A percentile compares a stretch with the other conserved stretches of the same genome.
Evolutionary conservation across 108 stramenopile species (phyloP).

Genomic region (Seminavis robusta): DNA sequence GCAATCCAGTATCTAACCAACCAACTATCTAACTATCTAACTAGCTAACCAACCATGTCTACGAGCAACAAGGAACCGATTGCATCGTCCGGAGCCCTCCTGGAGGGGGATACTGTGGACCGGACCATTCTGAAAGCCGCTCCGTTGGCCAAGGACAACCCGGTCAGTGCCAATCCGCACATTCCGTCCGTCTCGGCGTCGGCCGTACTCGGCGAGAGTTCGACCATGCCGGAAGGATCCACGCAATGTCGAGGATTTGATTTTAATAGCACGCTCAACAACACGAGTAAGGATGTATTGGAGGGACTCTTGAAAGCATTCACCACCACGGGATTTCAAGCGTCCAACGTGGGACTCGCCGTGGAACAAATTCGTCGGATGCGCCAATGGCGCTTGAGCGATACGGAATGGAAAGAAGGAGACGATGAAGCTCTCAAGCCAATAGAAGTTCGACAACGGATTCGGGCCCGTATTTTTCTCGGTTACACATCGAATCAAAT

Average conservation of each 20-base stretch:
- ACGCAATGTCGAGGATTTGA: constrained; percentile 81
- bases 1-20: too few relatives aligned
- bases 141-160: constrained; percentile 21
- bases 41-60: too few relatives aligned
- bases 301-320: constrained; percentile 83
- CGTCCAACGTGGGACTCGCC: constrained; percentile 93
- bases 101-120: too few relatives aligned
- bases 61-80: too few relatives aligned
- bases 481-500: constrained; percentile 98
- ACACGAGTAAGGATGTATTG: constrained; percentile 11
- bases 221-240: constrained; percentile 55
- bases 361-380: constrained; percentile 93
- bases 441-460: constrained; percentile 45
- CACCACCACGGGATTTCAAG: constrained; percentile 90
- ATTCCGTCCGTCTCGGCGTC: constrained; percentile 78
- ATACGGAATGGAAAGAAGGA: constrained; percentile 72
- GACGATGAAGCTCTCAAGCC: constrained; percentile 77
- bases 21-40: too few relatives aligned
- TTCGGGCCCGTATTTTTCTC: constrained; percentile 93
- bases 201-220: constrained; percentile 79
- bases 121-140: constrained; percentile 29
- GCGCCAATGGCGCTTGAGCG: constrained; percentile 91
- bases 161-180: constrained; percentile 66
- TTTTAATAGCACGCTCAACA: constrained; percentile 50
- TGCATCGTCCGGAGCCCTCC: too few relatives aligned